These are phyloP conservation scores for Cladosporium cucumerinum DNA, from an alignment of 2,329 filamentous ascomycete genomes.

Conservation along the genomic window DNA sequence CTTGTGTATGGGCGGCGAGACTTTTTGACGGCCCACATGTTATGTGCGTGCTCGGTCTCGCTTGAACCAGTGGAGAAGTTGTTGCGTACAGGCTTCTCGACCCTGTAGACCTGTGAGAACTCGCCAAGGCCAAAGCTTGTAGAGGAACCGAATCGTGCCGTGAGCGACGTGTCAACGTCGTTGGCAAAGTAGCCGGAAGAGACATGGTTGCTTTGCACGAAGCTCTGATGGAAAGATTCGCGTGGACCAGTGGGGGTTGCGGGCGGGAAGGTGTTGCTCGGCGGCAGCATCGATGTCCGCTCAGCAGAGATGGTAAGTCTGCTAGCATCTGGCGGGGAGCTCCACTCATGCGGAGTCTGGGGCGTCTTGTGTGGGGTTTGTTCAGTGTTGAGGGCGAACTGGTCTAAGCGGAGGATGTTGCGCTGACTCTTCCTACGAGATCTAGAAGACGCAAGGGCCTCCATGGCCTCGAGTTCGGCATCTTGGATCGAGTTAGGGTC, in stretches of 20 bases:
- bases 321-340: slow-evolving; percentile 75
- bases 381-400: not conserved
- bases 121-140: slow-evolving; percentile 81
- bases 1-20: slow-evolving; percentile 77
- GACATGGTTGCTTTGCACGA: slow-evolving; percentile 40
- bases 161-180: slow-evolving; percentile 72
- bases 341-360: slow-evolving; percentile 72
- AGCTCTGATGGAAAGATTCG: slow-evolving; percentile 57
- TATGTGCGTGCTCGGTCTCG: slow-evolving; percentile 20
- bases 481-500: slow-evolving; percentile 26
- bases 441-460: not conserved
- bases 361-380: slow-evolving; percentile 26
- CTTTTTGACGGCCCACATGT: slow-evolving; percentile 90
- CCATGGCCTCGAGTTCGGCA: not conserved
- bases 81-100: slow-evolving; percentile 49
- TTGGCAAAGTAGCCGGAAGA: slow-evolving; percentile 66
- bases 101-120: slow-evolving; percentile 88
- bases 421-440: slow-evolving; percentile 13
- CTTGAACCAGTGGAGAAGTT: slow-evolving; percentile 20
- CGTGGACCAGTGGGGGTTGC: slow-evolving; percentile 75
- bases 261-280: slow-evolving; percentile 57
- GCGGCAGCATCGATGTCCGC: slow-evolving; percentile 34
- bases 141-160: slow-evolving; percentile 74
- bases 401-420: slow-evolving; percentile 3
- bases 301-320: slow-evolving; percentile 75